Evolutionary conservation across 345 rosid species (phyloP).

Genomic region (Erodium maritimum): DNA sequence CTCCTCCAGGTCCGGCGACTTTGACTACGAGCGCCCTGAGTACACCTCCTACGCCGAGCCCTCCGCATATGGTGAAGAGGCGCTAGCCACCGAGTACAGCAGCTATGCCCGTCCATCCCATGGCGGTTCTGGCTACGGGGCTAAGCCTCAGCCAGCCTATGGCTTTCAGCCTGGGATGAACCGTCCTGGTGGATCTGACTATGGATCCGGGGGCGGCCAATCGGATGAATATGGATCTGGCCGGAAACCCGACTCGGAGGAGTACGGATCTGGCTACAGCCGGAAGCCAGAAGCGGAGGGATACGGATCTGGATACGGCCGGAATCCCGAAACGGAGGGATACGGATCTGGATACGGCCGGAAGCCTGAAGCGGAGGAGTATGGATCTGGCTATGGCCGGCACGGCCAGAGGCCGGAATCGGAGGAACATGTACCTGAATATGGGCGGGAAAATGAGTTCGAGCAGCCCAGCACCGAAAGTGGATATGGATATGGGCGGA

Average conservation of each 20-base stretch:
- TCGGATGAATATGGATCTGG: constrained; percentile 3
- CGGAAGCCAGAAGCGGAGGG: constrained; percentile 12
- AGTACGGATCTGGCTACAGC: constrained; percentile 28
- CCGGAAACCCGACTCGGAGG: constrained; percentile 6
- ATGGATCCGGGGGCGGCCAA: constrained; percentile 20
- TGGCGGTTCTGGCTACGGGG: constrained; percentile 24
- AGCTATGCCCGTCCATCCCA: constrained; percentile 64
- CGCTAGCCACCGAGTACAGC: constrained; percentile 60
- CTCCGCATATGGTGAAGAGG: constrained; percentile 58
- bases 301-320: constrained; percentile 12
- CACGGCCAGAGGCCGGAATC: constrained; percentile 15
- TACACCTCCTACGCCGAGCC: constrained; percentile 56
- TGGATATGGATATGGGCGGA: neutral
- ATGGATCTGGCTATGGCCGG: constrained; percentile 11
- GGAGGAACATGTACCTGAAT: constrained; percentile 11
- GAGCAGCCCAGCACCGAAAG: constrained; percentile 13
- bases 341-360: constrained; percentile 12
- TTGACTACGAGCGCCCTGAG: constrained; percentile 61
- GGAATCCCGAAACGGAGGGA: constrained; percentile 5
- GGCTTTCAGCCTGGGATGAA: constrained; percentile 12
- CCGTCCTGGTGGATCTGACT: constrained; percentile 17
- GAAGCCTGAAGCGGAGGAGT: constrained; percentile 2
- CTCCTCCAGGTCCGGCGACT: constrained; percentile 26
- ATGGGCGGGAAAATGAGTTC: constrained; percentile 20
- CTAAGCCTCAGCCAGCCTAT: constrained; percentile 25